phyloP scores from a whole-genome alignment of 768 basidiomycete genomes.

The Rossbeevera mucosa region DNA sequence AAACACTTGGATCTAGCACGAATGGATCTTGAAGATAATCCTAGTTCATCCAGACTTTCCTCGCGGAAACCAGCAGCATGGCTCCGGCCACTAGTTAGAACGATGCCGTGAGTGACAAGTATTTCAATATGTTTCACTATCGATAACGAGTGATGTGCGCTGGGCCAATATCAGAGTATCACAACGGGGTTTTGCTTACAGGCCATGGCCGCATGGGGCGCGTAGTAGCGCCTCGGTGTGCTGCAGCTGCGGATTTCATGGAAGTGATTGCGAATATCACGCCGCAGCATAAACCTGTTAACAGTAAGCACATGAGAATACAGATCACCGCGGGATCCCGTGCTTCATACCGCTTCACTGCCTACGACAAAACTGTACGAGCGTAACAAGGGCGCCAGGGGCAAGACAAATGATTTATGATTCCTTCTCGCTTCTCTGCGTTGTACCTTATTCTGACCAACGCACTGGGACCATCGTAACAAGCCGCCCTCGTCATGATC shows the following conservation, averaged over 20 bases:
- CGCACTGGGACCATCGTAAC: background rate
- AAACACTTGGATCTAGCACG: background rate
- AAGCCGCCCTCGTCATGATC: slow-evolving; percentile 2
- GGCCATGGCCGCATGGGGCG: background rate
- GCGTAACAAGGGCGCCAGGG: background rate
- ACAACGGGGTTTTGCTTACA: background rate
- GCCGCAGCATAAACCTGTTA: background rate
- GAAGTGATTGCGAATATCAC: background rate
- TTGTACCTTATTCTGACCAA: background rate
- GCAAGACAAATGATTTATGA: slow-evolving; percentile 4
- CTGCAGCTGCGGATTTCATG: background rate
- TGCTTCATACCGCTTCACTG: background rate
- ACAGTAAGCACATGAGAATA: background rate
- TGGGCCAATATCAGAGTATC: background rate
- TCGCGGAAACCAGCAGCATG: background rate
- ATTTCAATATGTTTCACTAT: background rate
- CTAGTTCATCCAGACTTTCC: background rate
- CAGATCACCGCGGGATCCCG: background rate
- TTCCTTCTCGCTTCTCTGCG: background rate
- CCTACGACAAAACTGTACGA: slow-evolving; percentile 1
- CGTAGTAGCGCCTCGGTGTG: background rate
- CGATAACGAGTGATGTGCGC: background rate
- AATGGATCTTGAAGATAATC: background rate
- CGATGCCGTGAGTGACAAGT: background rate
- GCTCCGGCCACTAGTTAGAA: background rate